Evolutionary conservation across 192 early-diverging fungal genomes (phyloP).

Genomic region (Globomyces pollinis-pini): DNA sequence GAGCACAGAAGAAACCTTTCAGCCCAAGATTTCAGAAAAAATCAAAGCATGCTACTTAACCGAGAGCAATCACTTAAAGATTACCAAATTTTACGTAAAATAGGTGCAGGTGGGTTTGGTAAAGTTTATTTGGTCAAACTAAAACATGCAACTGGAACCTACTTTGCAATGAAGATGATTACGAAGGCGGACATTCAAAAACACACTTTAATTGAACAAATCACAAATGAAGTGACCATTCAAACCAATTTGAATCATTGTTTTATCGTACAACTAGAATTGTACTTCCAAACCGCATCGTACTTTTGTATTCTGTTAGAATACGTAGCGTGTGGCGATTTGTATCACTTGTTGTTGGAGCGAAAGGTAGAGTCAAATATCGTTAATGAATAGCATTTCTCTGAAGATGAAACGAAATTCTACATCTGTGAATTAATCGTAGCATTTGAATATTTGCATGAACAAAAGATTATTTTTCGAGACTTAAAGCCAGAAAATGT

Average conservation of each 20-base stretch:
- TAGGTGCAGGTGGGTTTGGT: conserved; percentile 88
- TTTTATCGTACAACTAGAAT: conserved; percentile 35
- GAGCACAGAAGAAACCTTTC: neutral
- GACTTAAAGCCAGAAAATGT: conserved; percentile 50
- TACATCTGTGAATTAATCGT: conserved; percentile 30
- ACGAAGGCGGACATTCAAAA: conserved; percentile 81
- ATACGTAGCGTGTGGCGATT: conserved; percentile 58
- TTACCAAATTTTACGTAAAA: conserved; percentile 68
- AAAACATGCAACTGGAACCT: conserved; percentile 50
- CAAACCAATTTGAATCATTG: conserved; percentile 41
- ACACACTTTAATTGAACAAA: conserved; percentile 77
- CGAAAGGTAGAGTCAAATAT: conserved; percentile 4
- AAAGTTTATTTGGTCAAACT: conserved; percentile 81
- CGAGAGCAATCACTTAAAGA: conserved; percentile 47
- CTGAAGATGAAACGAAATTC: conserved; percentile 47
- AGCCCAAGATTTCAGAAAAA: conserved; percentile 1
- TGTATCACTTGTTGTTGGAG: conserved; percentile 50
- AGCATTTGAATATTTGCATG: conserved; percentile 33
- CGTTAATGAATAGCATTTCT: neutral
- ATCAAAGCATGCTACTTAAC: neutral
- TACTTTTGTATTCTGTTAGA: conserved; percentile 46
- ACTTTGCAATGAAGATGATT: conserved; percentile 88
- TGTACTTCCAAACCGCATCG: conserved; percentile 33
- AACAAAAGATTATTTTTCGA: conserved; percentile 27
- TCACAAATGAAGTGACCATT: conserved; percentile 83